Evolutionary conservation across 345 rosid species (phyloP), one percentile per base, ranked within the genome.

Genomic region (Moricandia arvensis): DNA sequence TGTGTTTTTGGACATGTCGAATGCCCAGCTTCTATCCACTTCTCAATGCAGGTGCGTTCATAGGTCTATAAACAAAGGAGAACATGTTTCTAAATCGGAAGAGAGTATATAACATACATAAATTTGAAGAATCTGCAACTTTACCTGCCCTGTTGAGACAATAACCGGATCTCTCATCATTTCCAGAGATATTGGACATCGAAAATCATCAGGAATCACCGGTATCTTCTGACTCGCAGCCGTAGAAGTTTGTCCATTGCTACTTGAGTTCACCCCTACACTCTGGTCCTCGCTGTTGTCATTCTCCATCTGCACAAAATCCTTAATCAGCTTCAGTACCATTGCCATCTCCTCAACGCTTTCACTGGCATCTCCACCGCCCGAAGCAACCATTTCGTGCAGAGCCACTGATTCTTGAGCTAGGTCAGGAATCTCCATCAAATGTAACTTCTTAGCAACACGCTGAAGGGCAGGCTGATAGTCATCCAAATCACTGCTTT

Each of bases 151-250:
- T 49, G 96, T 90, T 37, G 97, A 90, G 72, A 95, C 99, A 83
- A 95, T 95, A 70, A 92, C 97, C 59, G 97, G 99, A 86, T 95
- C 99, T 77, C 85, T 89, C 94, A 95, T 95, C 84, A 95, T 82
- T 78, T 95, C 97, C 76, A 95, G 81, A 11, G 97, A 92, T 75
- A 95, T 95, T 13, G 99, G 97, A 81, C 99, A 95, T 34, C 94
- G 99, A 81, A 92, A 95, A 83, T 92, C 99, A 71, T 90, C 96
- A 5, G 99, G 97, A 72, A 95, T 85, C 75, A 87, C 88, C 0
- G 88, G 89, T 16, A 83, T 79, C 76, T 83, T 89, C 79, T 81
- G 91, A 82, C 80, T 90, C 41, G 79, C 86, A 41, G 86, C 90
- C 1, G 70, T 73, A 35, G 88, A 82, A 68, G 91, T 81, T 68